A percentile compares a stretch with the other conserved stretches of the same genome.
Evolutionary conservation across 805 yeast genomes (phyloP).

Genomic region (Dipodascus geniculatus): DNA sequence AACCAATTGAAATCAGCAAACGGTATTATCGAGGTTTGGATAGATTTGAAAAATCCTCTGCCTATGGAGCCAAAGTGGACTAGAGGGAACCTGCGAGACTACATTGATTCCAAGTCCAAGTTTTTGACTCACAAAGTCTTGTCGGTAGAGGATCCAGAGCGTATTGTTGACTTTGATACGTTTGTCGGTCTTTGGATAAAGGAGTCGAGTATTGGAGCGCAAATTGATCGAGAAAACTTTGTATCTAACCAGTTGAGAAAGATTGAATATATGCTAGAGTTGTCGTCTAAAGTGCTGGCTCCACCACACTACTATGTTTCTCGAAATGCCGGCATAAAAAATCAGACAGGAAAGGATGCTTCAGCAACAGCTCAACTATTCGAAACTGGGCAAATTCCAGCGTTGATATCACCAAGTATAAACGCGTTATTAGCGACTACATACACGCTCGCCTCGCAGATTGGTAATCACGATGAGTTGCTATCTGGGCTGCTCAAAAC

Average conservation of each 20-base stretch:
- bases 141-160: slow-evolving; percentile 9
- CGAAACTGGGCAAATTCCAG: slow-evolving; percentile 7
- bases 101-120: slow-evolving; percentile 9
- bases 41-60: slow-evolving; percentile 8
- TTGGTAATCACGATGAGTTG: background rate
- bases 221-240: slow-evolving; percentile 6
- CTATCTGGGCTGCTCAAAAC: slow-evolving; percentile 4
- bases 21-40: slow-evolving; percentile 10
- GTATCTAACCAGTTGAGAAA: slow-evolving; percentile 4
- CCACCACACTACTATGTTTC: slow-evolving; percentile 6
- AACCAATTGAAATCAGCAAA: slow-evolving; percentile 4
- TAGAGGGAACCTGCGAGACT: slow-evolving; percentile 9
- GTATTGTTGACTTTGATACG: slow-evolving; percentile 4
- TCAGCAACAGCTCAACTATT: background rate
- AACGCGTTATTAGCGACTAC: slow-evolving; percentile 6
- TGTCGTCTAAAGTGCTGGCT: slow-evolving; percentile 7
- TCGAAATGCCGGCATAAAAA: background rate
- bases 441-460: background rate
- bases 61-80: slow-evolving; percentile 12
- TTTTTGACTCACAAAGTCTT: slow-evolving; percentile 7
- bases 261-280: slow-evolving; percentile 8
- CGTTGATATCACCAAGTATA: slow-evolving; percentile 8
- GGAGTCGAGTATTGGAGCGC: slow-evolving; percentile 5
- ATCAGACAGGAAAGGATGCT: slow-evolving; percentile 1
- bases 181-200: slow-evolving; percentile 8